Conservation (phyloP, 495 filamentous ascomycete genomes). For the Penicillium silybi region DNA sequence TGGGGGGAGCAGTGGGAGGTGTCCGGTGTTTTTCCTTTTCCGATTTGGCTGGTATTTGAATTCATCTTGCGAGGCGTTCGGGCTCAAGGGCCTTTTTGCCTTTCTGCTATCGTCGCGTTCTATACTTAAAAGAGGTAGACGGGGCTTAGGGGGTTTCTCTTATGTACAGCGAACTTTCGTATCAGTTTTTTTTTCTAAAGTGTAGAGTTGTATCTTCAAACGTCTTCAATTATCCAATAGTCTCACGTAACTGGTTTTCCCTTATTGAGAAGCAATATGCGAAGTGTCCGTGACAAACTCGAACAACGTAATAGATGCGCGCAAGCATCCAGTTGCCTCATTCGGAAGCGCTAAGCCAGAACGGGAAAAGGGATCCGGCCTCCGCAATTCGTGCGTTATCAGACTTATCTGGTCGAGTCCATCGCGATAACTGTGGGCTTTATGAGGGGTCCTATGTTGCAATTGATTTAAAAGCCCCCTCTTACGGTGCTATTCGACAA, state of each 20-base stretch:
- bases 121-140: conserved; percentile 13
- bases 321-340: conserved; percentile 21
- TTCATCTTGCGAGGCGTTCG: conserved; percentile 24
- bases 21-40: conserved; percentile 20
- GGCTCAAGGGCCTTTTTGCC: conserved; percentile 13
- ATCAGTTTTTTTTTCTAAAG: no score
- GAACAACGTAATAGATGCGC: conserved; percentile 5
- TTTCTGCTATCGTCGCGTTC: conserved; percentile 14
- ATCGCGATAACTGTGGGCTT: background rate
- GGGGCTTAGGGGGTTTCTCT: conserved; percentile 6
- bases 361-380: conserved; percentile 26
- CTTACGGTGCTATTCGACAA: background rate
- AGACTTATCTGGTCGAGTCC: conserved; percentile 15
- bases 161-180: conserved; percentile 10
- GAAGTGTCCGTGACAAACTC: conserved; percentile 5
- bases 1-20: conserved; percentile 13
- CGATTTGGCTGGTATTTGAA: conserved; percentile 18
- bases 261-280: conserved; percentile 19
- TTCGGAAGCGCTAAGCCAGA: conserved; percentile 20
- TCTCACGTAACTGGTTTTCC: background rate
- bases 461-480: background rate
- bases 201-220: background rate
- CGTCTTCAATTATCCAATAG: background rate
- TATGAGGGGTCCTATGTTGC: background rate
- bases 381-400: conserved; percentile 11